These are phyloP conservation scores for Lasiodiplodia gonubiensis DNA, from an alignment of 2,329 filamentous ascomycete species.

Conservation along the genomic window DNA sequence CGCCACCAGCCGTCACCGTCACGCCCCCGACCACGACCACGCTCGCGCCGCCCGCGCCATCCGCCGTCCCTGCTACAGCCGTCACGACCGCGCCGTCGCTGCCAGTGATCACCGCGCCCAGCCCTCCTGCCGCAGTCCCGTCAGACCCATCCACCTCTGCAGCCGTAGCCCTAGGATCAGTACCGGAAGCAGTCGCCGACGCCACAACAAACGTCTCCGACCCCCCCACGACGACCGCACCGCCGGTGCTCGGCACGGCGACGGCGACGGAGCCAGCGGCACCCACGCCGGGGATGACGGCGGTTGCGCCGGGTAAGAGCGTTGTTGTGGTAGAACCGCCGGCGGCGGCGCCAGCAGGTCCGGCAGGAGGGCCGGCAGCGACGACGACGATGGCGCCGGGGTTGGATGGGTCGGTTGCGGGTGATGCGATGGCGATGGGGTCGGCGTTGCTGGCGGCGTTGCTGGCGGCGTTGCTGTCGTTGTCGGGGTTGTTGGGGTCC, in stretches of 20 bases:
- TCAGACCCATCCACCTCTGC: not conserved
- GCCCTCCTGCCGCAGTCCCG: not conserved
- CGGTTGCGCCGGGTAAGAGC: not conserved
- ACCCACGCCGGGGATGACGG: not conserved
- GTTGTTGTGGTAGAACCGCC: not conserved
- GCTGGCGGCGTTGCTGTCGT: not conserved
- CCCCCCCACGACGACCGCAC: not conserved
- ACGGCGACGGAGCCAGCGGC: not conserved
- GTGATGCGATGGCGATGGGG: not conserved
- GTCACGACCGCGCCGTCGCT: not conserved
- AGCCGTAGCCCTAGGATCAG: not conserved
- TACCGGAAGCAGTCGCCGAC: not conserved
- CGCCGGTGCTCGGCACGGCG: not conserved
- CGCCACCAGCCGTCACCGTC: not conserved
- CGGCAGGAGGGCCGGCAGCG: too few species aligned
- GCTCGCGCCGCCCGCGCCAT: not conserved
- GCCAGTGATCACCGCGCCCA: not conserved
- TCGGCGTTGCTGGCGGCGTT: not conserved
- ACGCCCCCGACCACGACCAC: not conserved
- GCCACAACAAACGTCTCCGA: not conserved
- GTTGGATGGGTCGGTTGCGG: not conserved
- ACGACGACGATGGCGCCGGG: not conserved
- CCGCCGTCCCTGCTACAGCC: not conserved
- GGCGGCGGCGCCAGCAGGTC: too few species aligned
- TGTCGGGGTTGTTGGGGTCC: not conserved